These are phyloP conservation scores for Madurella fahalii DNA, from an alignment of 2,329 filamentous ascomycete genomes.

Conservation along the genomic window DNA sequence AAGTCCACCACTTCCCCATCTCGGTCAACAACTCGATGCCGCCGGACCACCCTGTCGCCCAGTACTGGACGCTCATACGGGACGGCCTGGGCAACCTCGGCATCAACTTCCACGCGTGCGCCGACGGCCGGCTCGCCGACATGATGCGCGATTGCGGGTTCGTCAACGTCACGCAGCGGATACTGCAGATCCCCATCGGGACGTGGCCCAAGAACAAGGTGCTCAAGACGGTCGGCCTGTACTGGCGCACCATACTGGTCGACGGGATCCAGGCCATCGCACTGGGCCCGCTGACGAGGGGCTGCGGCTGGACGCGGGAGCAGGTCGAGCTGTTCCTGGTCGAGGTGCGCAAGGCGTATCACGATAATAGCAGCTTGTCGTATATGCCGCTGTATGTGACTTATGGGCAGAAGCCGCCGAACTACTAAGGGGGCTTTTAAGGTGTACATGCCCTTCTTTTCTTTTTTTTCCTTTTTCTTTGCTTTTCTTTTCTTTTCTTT, in stretches of 20 bases:
- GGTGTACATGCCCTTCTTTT: background rate
- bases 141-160: slow-evolving; percentile 42
- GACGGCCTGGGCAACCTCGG: slow-evolving; percentile 36
- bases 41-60: slow-evolving; percentile 37
- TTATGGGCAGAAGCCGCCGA: slow-evolving; percentile 48
- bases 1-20: slow-evolving; percentile 40
- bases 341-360: slow-evolving; percentile 35
- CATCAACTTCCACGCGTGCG: slow-evolving; percentile 36
- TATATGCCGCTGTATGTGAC: slow-evolving; percentile 55
- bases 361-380: slow-evolving; percentile 36
- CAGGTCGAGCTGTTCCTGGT: slow-evolving; percentile 35
- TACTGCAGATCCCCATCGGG: slow-evolving; percentile 44
- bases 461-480: background rate
- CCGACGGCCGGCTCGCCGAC: slow-evolving; percentile 32
- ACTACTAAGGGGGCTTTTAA: background rate
- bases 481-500: background rate
- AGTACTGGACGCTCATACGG: slow-evolving; percentile 33
- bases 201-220: slow-evolving; percentile 44
- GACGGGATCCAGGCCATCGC: slow-evolving; percentile 42
- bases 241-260: slow-evolving; percentile 41
- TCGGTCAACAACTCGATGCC: slow-evolving; percentile 42
- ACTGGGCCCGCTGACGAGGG: slow-evolving; percentile 37
- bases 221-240: slow-evolving; percentile 40
- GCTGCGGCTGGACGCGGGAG: slow-evolving; percentile 35
- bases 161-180: slow-evolving; percentile 38